phyloP scores from a whole-genome alignment of 2,329 filamentous ascomycete species.

The Aspergillus tamarii region DNA sequence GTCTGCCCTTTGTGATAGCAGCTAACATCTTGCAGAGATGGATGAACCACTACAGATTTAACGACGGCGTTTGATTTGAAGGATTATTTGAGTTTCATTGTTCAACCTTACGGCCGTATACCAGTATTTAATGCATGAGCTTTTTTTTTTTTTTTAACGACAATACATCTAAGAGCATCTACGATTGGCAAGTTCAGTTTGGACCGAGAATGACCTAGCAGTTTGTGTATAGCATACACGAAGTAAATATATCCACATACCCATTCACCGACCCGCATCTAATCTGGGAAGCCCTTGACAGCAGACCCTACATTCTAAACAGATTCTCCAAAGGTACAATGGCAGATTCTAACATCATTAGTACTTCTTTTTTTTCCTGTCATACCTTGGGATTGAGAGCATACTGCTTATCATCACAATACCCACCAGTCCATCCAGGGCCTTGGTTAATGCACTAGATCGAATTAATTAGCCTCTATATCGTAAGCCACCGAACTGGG shows the following conservation, averaged over 20 bases:
- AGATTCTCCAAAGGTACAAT: slow-evolving; percentile 15
- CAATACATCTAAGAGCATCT: background rate
- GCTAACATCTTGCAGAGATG: slow-evolving; percentile 32
- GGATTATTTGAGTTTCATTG: background rate
- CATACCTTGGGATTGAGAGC: background rate
- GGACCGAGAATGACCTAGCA: background rate
- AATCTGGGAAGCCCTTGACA: background rate
- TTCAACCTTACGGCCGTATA: background rate
- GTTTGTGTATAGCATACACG: background rate
- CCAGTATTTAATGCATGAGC: background rate
- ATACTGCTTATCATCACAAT: slow-evolving; percentile 21
- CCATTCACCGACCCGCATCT: background rate
- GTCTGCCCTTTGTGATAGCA: background rate
- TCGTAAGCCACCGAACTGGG: background rate
- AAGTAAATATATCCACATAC: background rate
- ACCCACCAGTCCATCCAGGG: slow-evolving; percentile 19
- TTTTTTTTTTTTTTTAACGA: background rate
- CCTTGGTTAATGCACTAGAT: slow-evolving; percentile 18
- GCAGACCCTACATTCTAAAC: background rate
- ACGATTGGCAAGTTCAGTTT: background rate
- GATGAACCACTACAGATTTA: slow-evolving; percentile 45
- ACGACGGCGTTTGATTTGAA: slow-evolving; percentile 32
- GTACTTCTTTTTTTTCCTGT: background rate
- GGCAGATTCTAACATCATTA: slow-evolving; percentile 17
- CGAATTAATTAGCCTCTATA: background rate